Evolutionary conservation across 163 green algal species (phyloP).

Genomic region (Chloroidium sp.): DNA sequence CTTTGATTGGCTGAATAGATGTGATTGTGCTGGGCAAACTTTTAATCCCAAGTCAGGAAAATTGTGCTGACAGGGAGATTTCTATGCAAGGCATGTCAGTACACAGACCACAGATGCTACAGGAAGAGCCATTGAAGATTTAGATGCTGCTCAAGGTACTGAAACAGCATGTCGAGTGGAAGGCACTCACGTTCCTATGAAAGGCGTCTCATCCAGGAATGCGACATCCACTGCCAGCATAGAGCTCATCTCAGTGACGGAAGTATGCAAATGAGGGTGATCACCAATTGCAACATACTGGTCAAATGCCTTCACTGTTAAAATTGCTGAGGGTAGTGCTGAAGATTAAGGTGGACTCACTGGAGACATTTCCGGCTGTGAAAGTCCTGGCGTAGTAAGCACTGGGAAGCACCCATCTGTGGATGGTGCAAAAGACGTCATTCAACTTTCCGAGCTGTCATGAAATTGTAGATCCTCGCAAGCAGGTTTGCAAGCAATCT

Average conservation of each 20-base stretch:
- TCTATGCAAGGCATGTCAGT: not conserved
- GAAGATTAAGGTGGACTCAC: not conserved
- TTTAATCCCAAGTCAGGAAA: no score
- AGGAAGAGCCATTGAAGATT: not conserved
- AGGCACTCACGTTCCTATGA: not conserved
- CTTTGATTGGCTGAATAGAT: no score
- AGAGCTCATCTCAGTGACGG: no score
- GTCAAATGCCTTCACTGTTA: not conserved
- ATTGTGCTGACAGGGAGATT: no score
- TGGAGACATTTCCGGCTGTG: not conserved
- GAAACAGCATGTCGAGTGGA: not conserved
- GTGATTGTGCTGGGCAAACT: no score
- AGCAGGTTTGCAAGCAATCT: no score
- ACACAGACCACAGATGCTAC: not conserved
- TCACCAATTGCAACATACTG: no score
- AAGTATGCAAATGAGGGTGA: no score
- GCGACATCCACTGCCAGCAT: not conserved
- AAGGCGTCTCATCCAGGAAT: not conserved
- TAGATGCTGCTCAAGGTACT: not conserved
- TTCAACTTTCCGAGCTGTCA: no score
- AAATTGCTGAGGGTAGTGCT: not conserved
- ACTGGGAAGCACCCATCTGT: not conserved
- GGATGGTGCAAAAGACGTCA: no score
- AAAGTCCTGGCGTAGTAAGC: not conserved
- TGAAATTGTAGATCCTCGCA: no score